A percentile compares a stretch with the other conserved stretches of the same genome.
Evolutionary conservation across 495 filamentous ascomycete genomes (phyloP).

Genomic region (Penicillium silybi): DNA sequence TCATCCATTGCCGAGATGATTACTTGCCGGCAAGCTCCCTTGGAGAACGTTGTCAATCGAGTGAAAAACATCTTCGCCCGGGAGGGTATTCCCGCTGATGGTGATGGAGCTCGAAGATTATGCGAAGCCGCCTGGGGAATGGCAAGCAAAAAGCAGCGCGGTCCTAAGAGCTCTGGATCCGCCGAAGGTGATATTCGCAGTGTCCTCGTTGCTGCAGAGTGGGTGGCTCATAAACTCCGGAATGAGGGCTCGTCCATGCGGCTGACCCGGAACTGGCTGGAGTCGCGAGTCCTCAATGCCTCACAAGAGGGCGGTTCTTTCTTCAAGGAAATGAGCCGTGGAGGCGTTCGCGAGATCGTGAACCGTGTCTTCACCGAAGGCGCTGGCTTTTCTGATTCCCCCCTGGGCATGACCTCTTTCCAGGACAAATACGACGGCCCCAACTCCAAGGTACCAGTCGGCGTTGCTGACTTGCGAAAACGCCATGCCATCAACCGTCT

Average conservation of each 20-base stretch:
- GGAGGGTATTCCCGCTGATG: slow-evolving; percentile 81
- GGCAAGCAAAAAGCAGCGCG: slow-evolving; percentile 56
- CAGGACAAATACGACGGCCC: slow-evolving; percentile 29
- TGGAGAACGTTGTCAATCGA: slow-evolving; percentile 80
- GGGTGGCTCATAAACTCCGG: slow-evolving; percentile 79
- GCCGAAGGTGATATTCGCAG: slow-evolving; percentile 89
- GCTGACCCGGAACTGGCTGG: slow-evolving; percentile 80
- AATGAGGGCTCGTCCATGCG: slow-evolving; percentile 40
- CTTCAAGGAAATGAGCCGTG: slow-evolving; percentile 72
- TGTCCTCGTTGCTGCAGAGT: slow-evolving; percentile 91
- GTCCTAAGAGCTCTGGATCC: slow-evolving; percentile 48
- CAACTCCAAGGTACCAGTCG: slow-evolving; percentile 33
- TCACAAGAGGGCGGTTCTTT: slow-evolving; percentile 71
- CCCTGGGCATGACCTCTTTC: slow-evolving; percentile 29
- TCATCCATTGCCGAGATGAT: slow-evolving; percentile 82
- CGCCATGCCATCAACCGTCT: slow-evolving; percentile 72
- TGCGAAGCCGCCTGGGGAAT: slow-evolving; percentile 95
- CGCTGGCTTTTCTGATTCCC: slow-evolving; percentile 70
- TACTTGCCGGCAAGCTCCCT: slow-evolving; percentile 82
- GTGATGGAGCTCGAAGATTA: slow-evolving; percentile 79
- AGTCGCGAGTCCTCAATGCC: slow-evolving; percentile 67
- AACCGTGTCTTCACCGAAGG: slow-evolving; percentile 82
- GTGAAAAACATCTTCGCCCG: slow-evolving; percentile 78
- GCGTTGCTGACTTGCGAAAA: slow-evolving; percentile 71
- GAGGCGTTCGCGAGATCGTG: slow-evolving; percentile 76